Percentiles rank a stretch among this genome's conserved stretches.
These are phyloP conservation scores for Saccharomycopsis guyanensis DNA, from an alignment of 805 yeast species.

Conservation along the genomic window DNA sequence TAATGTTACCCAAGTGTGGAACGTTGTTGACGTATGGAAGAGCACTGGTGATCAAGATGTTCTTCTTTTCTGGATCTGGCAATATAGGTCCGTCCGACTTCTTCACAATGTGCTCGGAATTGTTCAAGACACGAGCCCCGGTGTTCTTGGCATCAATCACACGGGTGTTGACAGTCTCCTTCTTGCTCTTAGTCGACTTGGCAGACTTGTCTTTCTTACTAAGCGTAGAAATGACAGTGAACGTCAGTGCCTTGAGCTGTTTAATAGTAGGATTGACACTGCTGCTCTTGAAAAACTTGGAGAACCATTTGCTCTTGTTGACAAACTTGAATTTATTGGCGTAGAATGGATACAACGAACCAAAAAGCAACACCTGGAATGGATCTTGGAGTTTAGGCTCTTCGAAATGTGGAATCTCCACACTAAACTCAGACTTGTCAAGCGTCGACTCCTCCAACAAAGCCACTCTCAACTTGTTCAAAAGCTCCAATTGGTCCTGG, in stretches of 20 bases:
- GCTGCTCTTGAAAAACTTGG: constrained; percentile 15
- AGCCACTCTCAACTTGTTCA: constrained; percentile 10
- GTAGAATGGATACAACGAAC: constrained; percentile 36
- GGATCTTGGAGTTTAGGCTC: constrained; percentile 16
- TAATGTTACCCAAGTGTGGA: constrained; percentile 95
- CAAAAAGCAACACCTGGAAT: constrained; percentile 40
- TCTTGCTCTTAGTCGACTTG: neutral
- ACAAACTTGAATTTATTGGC: constrained; percentile 18
- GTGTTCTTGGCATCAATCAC: constrained; percentile 13
- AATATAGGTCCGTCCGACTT: constrained; percentile 34
- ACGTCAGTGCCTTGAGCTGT: constrained; percentile 11
- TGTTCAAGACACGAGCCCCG: constrained; percentile 9
- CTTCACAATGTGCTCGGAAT: constrained; percentile 13
- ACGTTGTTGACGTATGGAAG: constrained; percentile 97
- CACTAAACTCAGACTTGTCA: constrained; percentile 25
- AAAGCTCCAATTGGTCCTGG: constrained; percentile 1
- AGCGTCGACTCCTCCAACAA: constrained; percentile 22
- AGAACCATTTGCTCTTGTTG: constrained; percentile 17
- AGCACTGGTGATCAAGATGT: constrained; percentile 89
- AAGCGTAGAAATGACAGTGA: constrained; percentile 7
- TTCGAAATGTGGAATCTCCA: constrained; percentile 17
- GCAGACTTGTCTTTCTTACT: constrained; percentile 14
- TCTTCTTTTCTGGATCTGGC: constrained; percentile 69
- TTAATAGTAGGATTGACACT: constrained; percentile 12
- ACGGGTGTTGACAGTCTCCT: constrained; percentile 10